A percentile compares a stretch with the other conserved stretches of the same genome.
Evolutionary conservation across 768 basidiomycete genomes (phyloP).

Genomic region (Xerocomellus chrysenteron): DNA sequence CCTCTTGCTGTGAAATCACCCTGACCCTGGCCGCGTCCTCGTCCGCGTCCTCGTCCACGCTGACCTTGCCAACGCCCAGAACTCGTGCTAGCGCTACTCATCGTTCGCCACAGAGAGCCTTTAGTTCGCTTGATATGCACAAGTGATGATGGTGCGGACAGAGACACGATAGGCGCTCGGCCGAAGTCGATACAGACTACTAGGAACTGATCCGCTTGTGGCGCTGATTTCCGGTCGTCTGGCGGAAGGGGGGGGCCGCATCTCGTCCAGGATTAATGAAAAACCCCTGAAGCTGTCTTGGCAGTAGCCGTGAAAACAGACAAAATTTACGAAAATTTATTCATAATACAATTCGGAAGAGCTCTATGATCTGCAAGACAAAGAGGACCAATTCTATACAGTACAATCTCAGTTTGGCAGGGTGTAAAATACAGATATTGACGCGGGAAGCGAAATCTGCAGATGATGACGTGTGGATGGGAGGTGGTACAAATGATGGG

Average conservation of each 20-base stretch:
- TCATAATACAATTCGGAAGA: not conserved
- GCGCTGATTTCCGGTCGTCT: too few relatives aligned
- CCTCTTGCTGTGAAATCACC: not conserved
- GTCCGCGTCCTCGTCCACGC: conserved; percentile 21
- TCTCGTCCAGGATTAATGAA: too few relatives aligned
- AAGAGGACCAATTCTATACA: conserved; percentile 10
- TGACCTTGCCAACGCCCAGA: conserved; percentile 16
- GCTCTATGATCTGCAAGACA: conserved; percentile 12
- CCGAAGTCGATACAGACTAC: too few relatives aligned
- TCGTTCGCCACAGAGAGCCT: not conserved
- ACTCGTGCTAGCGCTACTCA: not conserved
- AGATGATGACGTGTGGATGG: conserved; percentile 20
- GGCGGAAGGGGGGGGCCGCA: too few relatives aligned
- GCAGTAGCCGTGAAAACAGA: not conserved
- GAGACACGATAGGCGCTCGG: too few relatives aligned
- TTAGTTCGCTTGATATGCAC: too few relatives aligned
- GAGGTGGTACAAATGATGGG: conserved; percentile 28
- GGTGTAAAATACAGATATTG: conserved; percentile 21
- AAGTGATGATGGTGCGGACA: too few relatives aligned
- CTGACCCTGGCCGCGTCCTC: conserved; percentile 5
- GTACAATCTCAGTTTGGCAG: conserved; percentile 8
- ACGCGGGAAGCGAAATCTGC: conserved; percentile 13
- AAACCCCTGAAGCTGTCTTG: too few relatives aligned
- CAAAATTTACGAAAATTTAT: not conserved
- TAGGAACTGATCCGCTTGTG: too few relatives aligned